Conservation (phyloP, 2,329 filamentous ascomycete species). For the Chrysoporthe cubensis region DNA sequence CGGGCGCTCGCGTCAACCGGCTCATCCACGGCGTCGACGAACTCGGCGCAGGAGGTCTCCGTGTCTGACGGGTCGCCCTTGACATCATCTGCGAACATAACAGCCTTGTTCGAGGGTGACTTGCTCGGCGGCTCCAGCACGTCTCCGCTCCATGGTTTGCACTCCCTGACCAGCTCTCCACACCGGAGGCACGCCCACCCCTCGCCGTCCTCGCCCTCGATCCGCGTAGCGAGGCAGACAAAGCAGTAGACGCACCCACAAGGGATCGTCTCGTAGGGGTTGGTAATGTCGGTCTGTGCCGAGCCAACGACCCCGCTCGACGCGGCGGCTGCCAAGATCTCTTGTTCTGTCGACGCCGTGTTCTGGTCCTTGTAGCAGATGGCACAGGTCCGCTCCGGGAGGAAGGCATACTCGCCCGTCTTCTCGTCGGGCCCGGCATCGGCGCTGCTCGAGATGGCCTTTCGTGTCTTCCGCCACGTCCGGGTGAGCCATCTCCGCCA, state of each 20-base stretch:
- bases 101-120: constrained; percentile 53
- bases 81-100: constrained; percentile 65
- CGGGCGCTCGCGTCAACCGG: constrained; percentile 26
- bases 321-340: constrained; percentile 69
- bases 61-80: constrained; percentile 40
- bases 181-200: constrained; percentile 92
- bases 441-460: constrained; percentile 57
- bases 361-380: constrained; percentile 98
- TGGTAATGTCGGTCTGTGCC: constrained; percentile 90
- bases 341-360: constrained; percentile 72
- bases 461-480: constrained; percentile 81
- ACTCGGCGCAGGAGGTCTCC: constrained; percentile 28
- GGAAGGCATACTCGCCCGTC: constrained; percentile 77
- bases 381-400: constrained; percentile 92
- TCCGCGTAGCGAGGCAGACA: constrained; percentile 85
- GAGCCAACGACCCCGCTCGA: constrained; percentile 83
- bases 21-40: constrained; percentile 17
- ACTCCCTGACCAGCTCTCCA: constrained; percentile 80
- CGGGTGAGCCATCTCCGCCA: constrained; percentile 90
- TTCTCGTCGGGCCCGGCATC: constrained; percentile 45
- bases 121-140: constrained; percentile 66
- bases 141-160: constrained; percentile 89
- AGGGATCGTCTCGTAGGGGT: constrained; percentile 88
- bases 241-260: constrained; percentile 97
- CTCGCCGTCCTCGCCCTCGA: constrained; percentile 92